These are phyloP conservation scores for Trichosanthes truncata DNA, from an alignment of 306 rosid genomes.

Conservation along the genomic window DNA sequence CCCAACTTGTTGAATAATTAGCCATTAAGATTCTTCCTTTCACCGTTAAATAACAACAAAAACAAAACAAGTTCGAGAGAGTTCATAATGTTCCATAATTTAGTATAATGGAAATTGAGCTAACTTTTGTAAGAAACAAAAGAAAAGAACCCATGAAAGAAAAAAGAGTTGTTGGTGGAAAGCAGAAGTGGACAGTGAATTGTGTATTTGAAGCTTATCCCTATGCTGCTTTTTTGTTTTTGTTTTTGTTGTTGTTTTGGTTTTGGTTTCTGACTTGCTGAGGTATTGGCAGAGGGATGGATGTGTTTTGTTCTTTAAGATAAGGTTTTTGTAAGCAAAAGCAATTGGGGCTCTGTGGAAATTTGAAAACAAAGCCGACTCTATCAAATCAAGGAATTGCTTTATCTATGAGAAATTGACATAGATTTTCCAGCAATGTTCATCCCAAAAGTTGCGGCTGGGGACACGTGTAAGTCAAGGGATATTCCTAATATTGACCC, in stretches of 20 bases:
- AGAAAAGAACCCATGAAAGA: not conserved
- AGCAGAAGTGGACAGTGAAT: not conserved
- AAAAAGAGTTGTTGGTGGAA: not conserved
- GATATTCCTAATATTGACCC: slow-evolving; percentile 4
- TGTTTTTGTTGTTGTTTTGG: too few species aligned
- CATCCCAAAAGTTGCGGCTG: slow-evolving; percentile 1
- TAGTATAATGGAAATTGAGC: not conserved
- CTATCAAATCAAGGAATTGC: slow-evolving; percentile 4
- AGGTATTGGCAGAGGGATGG: not conserved
- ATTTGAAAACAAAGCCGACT: not conserved
- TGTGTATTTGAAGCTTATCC: not conserved
- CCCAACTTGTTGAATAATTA: not conserved
- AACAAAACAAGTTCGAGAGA: not conserved
- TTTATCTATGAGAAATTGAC: not conserved
- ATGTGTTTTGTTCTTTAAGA: not conserved
- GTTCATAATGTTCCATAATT: not conserved
- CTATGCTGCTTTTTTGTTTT: not conserved
- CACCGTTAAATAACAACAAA: not conserved
- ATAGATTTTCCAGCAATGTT: slow-evolving; percentile 5
- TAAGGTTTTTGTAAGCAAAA: slow-evolving; percentile 5
- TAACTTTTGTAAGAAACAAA: not conserved
- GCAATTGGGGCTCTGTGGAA: not conserved
- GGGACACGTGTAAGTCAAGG: slow-evolving; percentile 6
- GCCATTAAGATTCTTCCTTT: not conserved
- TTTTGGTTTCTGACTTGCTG: not conserved